Conservation (phyloP, 2,329 filamentous ascomycete genomes). For the Aschersonia sp. region DNA sequence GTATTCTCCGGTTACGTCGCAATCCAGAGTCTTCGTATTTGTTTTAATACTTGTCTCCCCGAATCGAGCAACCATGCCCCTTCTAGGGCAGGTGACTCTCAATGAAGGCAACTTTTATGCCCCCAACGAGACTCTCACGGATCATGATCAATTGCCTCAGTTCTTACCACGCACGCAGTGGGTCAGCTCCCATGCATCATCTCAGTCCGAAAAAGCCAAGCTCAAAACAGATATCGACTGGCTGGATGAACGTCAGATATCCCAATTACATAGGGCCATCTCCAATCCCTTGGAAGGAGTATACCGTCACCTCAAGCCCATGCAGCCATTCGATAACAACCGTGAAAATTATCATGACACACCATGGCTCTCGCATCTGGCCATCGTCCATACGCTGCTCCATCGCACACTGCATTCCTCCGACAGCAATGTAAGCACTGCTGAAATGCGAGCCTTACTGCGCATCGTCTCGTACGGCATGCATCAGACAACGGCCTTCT, state of each 20-base stretch:
- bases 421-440: background rate
- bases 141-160: conserved; percentile 8
- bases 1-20: too few species aligned
- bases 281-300: background rate
- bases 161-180: conserved; percentile 7
- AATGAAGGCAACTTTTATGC: background rate
- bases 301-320: conserved; percentile 6
- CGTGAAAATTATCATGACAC: background rate
- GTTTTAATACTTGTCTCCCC: too few species aligned
- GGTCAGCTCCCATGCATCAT: conserved; percentile 1
- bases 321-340: conserved; percentile 7
- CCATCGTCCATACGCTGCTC: conserved; percentile 6
- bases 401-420: conserved; percentile 1
- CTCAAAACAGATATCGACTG: conserved; percentile 1
- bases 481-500: conserved; percentile 4
- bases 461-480: conserved; percentile 9
- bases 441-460: conserved; percentile 6
- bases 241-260: background rate
- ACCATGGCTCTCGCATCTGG: conserved; percentile 6
- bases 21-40: too few species aligned
- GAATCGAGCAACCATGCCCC: background rate
- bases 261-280: background rate
- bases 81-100: conserved; percentile 3
- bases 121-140: conserved; percentile 1
- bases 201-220: background rate